Base-by-base conservation (phyloP, 139 green algal genomes). In the Chlorella sp. region DNA sequence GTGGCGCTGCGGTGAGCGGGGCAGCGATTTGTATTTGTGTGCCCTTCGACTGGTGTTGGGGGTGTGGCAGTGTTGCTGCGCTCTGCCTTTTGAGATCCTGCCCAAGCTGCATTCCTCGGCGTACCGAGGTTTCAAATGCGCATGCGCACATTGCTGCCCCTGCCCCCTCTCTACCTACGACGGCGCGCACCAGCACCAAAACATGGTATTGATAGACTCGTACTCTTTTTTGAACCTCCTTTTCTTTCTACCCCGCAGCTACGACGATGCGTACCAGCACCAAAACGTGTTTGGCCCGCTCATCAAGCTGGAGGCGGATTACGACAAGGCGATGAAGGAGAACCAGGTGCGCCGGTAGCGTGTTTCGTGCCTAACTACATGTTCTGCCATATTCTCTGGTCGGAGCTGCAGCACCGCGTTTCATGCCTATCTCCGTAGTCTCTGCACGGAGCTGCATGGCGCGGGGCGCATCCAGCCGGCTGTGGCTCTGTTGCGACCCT, bases 231-330 rank as follows among this genome's bases (percentile, higher is more conserved):
- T 30, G 28, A 26, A 68, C 62, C 30, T 2, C 62, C 22, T 9
- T 69, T 65, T 24, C 56, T 65, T 24, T 24, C 56, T 16, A 20
- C 51, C 51, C 11, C 40, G 41, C 44, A 78, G 72, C 28, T 99
- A 99, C 79, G 96, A 98, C 54, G 97, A 99, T 79, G 95, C 95
- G 6, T 95, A 96, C 68, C 88, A 96, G 80, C 96, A 99, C 84
- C 93, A 98, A 80, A 95, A 94, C 81, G 83, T 97, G 2, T 98
- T 97, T 87, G 93, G 90, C 8, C 91, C 93, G 46, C 88, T 98
- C 19, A 88, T 99, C 26, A 95, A 98, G 89, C 88, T 98, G 76
- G 97, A 99, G 84, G 97, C 96, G 9, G 96, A 99, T 38, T 97
- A 99, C 82, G 97, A 99, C 84, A 96, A 94, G 80, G 69, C 87